Percentiles rank a stretch among this genome's conserved stretches.
These are phyloP conservation scores for Nitzschia sp. DNA, from an alignment of 108 stramenopile genomes.

Conservation along the genomic window DNA sequence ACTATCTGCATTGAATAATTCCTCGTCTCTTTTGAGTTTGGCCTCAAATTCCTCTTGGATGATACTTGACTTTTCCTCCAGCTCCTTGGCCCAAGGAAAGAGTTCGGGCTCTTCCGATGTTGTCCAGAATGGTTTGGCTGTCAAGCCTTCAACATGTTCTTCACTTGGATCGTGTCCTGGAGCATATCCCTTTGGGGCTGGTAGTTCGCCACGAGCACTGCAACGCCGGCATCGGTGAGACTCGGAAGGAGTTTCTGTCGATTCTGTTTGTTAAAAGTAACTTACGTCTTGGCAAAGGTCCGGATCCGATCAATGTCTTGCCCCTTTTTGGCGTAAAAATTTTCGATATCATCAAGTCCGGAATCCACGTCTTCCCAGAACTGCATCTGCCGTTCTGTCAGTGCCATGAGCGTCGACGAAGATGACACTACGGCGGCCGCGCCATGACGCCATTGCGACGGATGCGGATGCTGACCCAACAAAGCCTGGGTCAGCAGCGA, in stretches of 20 bases:
- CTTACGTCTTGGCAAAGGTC: constrained; percentile 56
- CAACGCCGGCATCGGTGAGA: background rate
- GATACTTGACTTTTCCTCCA: constrained; percentile 74
- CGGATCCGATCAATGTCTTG: constrained; percentile 70
- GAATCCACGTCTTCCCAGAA: constrained; percentile 88
- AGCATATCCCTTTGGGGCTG: constrained; percentile 44
- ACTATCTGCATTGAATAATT: constrained; percentile 68
- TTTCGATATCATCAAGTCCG: constrained; percentile 72
- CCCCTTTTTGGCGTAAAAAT: constrained; percentile 59
- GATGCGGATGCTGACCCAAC: too few species aligned
- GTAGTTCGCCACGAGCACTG: constrained; percentile 63
- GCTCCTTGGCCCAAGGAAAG: constrained; percentile 84
- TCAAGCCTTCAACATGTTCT: constrained; percentile 87
- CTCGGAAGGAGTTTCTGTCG: background rate
- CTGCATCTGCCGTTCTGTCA: constrained; percentile 80
- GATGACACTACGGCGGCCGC: background rate
- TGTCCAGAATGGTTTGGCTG: constrained; percentile 91
- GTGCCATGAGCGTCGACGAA: background rate
- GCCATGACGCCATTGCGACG: too few species aligned
- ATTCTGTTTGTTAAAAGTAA: background rate
- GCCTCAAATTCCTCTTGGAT: constrained; percentile 81
- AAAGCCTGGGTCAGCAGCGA: too few species aligned
- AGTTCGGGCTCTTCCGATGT: constrained; percentile 33
- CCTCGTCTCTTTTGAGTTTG: constrained; percentile 45
- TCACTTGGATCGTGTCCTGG: constrained; percentile 84